Evolutionary conservation across 139 green algal species (phyloP).

Genomic region (Picochlorum sp.): DNA sequence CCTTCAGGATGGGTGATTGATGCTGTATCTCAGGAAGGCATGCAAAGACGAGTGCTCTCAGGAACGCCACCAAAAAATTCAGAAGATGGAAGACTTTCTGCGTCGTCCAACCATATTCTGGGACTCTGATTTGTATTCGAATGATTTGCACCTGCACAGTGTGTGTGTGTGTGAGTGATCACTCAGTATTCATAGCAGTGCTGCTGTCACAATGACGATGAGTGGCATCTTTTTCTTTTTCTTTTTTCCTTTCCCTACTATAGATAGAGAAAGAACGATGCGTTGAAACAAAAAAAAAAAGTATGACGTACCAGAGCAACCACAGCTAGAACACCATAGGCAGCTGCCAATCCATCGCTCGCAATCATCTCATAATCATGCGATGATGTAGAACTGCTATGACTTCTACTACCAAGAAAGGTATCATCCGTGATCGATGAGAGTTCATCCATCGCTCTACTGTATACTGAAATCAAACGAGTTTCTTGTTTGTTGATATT

Average conservation of each 20-base stretch:
- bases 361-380: conserved; percentile 10
- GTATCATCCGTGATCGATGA: neutral
- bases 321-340: conserved; percentile 51
- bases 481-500: no score
- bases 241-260: no score
- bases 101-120: conserved; percentile 98
- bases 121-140: conserved; percentile 85
- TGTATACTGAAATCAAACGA: no score
- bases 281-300: neutral
- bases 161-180: no score
- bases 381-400: neutral
- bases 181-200: no score
- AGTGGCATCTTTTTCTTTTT: no score
- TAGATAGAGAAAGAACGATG: no score
- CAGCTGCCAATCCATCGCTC: conserved; percentile 44
- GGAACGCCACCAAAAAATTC: conserved; percentile 74
- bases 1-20: conserved; percentile 22
- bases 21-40: conserved; percentile 45
- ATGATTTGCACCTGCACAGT: conserved; percentile 63
- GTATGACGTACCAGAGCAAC: conserved; percentile 52
- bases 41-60: conserved; percentile 73
- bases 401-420: neutral
- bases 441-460: neutral
- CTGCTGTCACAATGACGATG: no score
- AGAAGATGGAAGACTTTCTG: conserved; percentile 99